Base-by-base conservation (phyloP, 2,329 filamentous ascomycete genomes). In the Colletotrichum liaoningense region DNA sequence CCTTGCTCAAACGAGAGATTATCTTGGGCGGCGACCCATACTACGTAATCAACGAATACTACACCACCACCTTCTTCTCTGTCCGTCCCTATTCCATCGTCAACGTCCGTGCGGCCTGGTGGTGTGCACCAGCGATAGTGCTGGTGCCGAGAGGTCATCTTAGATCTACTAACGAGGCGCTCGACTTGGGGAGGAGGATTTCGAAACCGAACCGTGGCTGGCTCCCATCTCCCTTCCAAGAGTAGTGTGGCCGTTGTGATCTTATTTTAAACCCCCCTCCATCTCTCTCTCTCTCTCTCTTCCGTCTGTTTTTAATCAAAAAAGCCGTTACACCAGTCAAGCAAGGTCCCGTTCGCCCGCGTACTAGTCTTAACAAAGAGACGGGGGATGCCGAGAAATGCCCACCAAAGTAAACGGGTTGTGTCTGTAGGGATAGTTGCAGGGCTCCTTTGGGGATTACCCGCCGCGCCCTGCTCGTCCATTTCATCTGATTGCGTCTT, bases 291-390 rank as follows among this genome's bases (percentile, higher is more conserved):
- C 28, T 60, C n/a, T n/a, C 26, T 26, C 24, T 24, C 24, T 24
- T 33, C 19, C 52, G 28, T 35, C 28, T 60, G 38, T 26, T 42
- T 4, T 35, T 56, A 60, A 60, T 54, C 38, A 35, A 28, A 35
- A 46, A 55, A 55, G 57, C 59, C 66, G 66, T 73, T 60, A 30
- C 70, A 69, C 70, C 70, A 55, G 46, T 59, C n/a, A 60, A 73
- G 55, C n/a, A 46, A 70, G 58, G 58, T 35, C 69, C 65, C 70
- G 59, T 65, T 63, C 59, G 38, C 69, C 69, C 54, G 66, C 19
- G 35, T 30, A 56, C 67, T 42, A 60, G 60, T 49, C 65, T 68
- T 42, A 52, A 64, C 55, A 8, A 67, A 26, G 42, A 58, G 67
- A 67, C 68, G 56, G 42, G 67, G 67, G 67, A 42, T 49, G 49